A percentile compares a stretch with the other conserved stretches of the same genome.
Evolutionary conservation across 169 alveolate species (phyloP).

Genomic region (Eimeria sp.): DNA sequence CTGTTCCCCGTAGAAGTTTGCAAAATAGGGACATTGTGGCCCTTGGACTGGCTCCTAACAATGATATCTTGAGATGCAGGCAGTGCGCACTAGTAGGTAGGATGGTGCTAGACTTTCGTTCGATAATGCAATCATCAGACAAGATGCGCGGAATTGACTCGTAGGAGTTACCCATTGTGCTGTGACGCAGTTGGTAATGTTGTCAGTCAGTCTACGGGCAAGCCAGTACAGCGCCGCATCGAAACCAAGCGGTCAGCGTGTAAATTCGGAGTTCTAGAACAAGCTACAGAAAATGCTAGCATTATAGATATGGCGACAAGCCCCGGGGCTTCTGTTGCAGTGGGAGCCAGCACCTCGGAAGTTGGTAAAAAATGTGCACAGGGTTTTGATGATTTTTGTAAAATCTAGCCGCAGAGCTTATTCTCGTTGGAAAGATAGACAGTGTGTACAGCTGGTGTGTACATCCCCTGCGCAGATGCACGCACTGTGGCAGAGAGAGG

Average conservation of each 20-base stretch:
- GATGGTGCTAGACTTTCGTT: not conserved
- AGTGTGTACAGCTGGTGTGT: not conserved
- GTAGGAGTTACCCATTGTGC: not conserved
- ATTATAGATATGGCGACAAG: not conserved
- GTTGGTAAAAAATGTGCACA: not conserved
- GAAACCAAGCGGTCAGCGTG: not conserved
- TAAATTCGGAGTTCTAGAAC: not conserved
- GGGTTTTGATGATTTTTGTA: not conserved
- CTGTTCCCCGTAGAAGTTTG: constrained; percentile 18
- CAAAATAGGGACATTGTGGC: constrained; percentile 48
- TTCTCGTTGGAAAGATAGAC: not conserved
- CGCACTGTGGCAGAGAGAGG: not conserved
- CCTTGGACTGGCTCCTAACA: constrained; percentile 29
- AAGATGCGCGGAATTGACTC: not conserved
- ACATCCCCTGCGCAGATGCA: not conserved
- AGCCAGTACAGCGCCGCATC: not conserved
- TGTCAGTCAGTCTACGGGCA: not conserved
- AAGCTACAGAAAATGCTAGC: not conserved
- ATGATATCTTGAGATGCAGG: constrained; percentile 33
- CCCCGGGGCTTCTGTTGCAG: not conserved
- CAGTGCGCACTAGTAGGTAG: not conserved
- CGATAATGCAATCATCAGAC: not conserved
- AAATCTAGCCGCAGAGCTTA: not conserved
- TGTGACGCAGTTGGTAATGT: not conserved
- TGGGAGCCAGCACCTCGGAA: not conserved